phyloP scores from a whole-genome alignment of 768 basidiomycete species.

The Erythrobasidium yunnanense region DNA sequence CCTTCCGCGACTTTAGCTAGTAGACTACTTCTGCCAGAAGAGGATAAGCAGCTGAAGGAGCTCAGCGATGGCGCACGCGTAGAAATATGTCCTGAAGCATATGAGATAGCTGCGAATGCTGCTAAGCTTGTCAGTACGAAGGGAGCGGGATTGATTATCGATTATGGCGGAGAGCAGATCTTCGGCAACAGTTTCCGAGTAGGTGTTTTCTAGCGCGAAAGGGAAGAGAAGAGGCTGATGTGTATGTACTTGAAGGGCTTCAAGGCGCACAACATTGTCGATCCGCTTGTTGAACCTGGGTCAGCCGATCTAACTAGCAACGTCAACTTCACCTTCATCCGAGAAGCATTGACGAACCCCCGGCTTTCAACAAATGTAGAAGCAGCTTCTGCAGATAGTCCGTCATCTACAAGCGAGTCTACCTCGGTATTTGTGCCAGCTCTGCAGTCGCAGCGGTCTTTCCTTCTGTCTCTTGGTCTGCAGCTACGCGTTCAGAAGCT shows the following conservation, averaged over 20 bases:
- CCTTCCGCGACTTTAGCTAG: slow-evolving; percentile 28
- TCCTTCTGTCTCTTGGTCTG: slow-evolving; percentile 70
- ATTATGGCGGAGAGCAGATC: slow-evolving; percentile 69
- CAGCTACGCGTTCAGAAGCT: slow-evolving; percentile 56
- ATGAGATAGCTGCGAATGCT: slow-evolving; percentile 56
- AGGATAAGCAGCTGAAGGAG: slow-evolving; percentile 56
- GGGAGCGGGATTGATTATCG: slow-evolving; percentile 62
- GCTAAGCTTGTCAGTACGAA: slow-evolving; percentile 52
- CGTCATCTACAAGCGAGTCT: neutral
- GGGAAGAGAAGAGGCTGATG: neutral
- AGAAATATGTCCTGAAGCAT: slow-evolving; percentile 67
- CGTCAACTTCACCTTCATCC: slow-evolving; percentile 83
- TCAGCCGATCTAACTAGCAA: slow-evolving; percentile 89
- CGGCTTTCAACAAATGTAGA: slow-evolving; percentile 46
- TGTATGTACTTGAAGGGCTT: slow-evolving; percentile 55
- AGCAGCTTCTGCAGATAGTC: neutral
- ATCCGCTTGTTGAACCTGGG: slow-evolving; percentile 74
- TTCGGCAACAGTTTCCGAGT: slow-evolving; percentile 73
- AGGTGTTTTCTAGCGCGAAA: slow-evolving; percentile 38
- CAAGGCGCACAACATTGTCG: slow-evolving; percentile 70
- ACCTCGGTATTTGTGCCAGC: slow-evolving; percentile 47
- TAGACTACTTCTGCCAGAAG: slow-evolving; percentile 41
- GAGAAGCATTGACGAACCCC: slow-evolving; percentile 62
- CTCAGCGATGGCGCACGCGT: slow-evolving; percentile 62
- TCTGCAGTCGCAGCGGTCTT: slow-evolving; percentile 62